Percentiles rank a stretch among this genome's conserved stretches.
These are phyloP conservation scores for Amniculicola lignicola DNA, from an alignment of 495 filamentous ascomycete species.

Conservation along the genomic window DNA sequence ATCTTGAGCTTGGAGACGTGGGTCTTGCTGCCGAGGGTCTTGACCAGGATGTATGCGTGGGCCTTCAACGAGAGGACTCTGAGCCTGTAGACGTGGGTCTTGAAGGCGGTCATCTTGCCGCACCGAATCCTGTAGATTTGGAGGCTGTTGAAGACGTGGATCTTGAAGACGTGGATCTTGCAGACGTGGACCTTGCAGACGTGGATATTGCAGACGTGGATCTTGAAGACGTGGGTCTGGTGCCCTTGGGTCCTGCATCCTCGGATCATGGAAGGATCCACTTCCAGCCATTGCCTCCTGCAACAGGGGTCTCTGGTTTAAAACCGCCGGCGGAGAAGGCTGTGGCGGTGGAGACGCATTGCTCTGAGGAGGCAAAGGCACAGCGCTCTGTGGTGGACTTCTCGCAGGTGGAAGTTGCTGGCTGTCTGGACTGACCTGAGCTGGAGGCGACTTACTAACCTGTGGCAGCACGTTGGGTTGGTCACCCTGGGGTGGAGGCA, in stretches of 20 bases:
- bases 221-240: constrained; percentile 13
- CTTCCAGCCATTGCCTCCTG: not conserved
- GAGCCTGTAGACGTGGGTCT: constrained; percentile 2
- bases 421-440: not conserved
- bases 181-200: constrained; percentile 3
- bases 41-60: too few species aligned
- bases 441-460: too few species aligned
- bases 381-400: constrained; percentile 7
- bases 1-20: too few species aligned
- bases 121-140: not conserved
- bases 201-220: constrained; percentile 7
- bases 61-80: too few species aligned
- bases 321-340: constrained; percentile 2
- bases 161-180: constrained; percentile 9
- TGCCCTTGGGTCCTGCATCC: constrained; percentile 5
- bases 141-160: not conserved
- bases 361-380: constrained; percentile 15
- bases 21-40: too few species aligned
- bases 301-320: not conserved
- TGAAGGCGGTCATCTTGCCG: constrained; percentile 2
- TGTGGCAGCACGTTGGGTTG: too few species aligned
- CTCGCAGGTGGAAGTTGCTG: not conserved
- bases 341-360: constrained; percentile 25
- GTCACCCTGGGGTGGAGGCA: too few species aligned
- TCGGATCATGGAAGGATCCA: not conserved